Evolutionary conservation across 805 yeast species (phyloP), one percentile per base, ranked within the genome.

Genomic region (Nakazawaea wyomingensis): DNA sequence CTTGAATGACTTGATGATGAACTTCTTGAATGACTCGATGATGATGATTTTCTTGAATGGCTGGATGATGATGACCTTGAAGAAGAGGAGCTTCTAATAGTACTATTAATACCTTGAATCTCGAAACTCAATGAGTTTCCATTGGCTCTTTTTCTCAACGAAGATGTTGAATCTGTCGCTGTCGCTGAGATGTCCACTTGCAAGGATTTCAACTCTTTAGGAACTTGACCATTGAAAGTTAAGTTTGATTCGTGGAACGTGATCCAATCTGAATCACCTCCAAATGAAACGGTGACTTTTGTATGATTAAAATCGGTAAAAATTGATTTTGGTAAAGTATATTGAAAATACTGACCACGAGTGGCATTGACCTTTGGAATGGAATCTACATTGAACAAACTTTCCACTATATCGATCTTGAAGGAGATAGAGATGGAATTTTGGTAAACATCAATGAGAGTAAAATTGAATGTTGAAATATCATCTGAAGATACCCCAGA

Each of bases 141-240:
- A 18, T 24, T 11, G 27, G 24, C 30, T 36, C 45, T 35, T 22
- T 42, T 42, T 2, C 58, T 44, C 10, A 56, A 39, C 22, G 71
- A 59, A 4, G 32, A 28, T 7, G 37, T 22, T 2, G 11, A 11
- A 29, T 29, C 32, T 32, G 62, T 57, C 47, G 62, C 56, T 4
- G 56, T 45, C 0, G 62, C 65, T 17, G 80, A 73, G 24, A 82
- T 59, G 2, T 62, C 62, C 21, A 81, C 64, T 0, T 53, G 39
- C 13, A 71, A 46, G 3, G 50, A 44, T 13, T 70, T 68, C 33
- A 80, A 75, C 49, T 69, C 62, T 4, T 56, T 51, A 3, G 88
- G 86, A 17, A 82, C 84, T 14, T 62, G 56, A 22, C 99, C 99
- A 31, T 62, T 59, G 44, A 91, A 70, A 0, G 95, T 82, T 57